Evolutionary conservation across 768 basidiomycete species (phyloP).

Genomic region (Fomitopsis serialis): DNA sequence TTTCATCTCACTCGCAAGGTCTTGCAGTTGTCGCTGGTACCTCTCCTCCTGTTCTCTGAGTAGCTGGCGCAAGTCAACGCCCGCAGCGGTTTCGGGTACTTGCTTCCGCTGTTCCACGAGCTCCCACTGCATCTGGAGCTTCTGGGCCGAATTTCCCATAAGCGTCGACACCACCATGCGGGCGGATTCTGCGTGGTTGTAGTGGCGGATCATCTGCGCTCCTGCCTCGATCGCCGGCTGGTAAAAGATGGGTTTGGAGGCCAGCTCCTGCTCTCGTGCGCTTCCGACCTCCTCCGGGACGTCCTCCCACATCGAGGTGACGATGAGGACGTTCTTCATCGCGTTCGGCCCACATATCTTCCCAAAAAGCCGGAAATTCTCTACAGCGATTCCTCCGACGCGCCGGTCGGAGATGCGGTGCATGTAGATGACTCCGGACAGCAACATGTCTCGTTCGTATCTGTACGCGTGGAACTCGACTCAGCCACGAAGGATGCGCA

Average conservation of each 20-base stretch:
- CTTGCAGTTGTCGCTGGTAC: conserved; percentile 5
- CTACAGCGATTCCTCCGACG: conserved; percentile 25
- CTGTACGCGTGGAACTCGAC: no score
- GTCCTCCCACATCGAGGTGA: conserved; percentile 35
- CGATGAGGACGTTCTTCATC: conserved; percentile 25
- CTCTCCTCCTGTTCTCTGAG: conserved; percentile 7
- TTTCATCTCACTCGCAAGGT: conserved; percentile 23
- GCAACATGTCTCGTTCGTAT: conserved; percentile 8
- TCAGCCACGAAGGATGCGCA: background rate
- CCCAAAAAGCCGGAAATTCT: conserved; percentile 29
- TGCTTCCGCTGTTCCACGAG: conserved; percentile 1
- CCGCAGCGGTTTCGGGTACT: conserved; percentile 8
- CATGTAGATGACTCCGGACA: conserved; percentile 30
- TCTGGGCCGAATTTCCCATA: background rate
- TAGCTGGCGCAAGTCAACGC: conserved; percentile 10
- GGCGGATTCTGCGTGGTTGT: conserved; percentile 7
- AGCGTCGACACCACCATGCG: conserved; percentile 1
- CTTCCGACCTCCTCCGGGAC: conserved; percentile 5
- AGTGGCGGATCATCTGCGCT: conserved; percentile 7
- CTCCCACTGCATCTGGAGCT: conserved; percentile 9
- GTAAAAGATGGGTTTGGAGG: conserved; percentile 6
- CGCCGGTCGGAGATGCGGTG: conserved; percentile 31
- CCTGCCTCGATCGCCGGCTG: conserved; percentile 6
- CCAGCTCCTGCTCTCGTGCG: conserved; percentile 11
- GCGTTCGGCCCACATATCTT: conserved; percentile 28